A percentile compares a stretch with the other conserved stretches of the same genome.
These are phyloP conservation scores for Gentiana dahurica DNA, from an alignment of 257 asterid genomes.

Conservation along the genomic window DNA sequence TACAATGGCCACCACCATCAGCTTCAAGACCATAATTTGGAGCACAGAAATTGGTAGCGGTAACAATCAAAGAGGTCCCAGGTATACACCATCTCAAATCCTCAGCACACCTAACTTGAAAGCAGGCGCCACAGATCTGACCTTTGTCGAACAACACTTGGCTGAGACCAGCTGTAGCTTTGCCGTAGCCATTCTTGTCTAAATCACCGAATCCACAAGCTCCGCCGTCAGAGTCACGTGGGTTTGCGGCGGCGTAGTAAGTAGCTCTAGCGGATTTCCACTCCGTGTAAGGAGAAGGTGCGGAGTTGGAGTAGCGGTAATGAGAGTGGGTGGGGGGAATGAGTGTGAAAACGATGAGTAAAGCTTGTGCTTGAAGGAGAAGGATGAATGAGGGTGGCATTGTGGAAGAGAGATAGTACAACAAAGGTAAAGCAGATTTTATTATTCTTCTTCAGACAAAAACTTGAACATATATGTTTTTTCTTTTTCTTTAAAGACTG, in stretches of 20 bases:
- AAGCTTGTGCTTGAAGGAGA: not conserved
- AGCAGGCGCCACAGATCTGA: conserved; percentile 99
- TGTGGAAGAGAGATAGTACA: not conserved
- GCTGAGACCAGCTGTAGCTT: conserved; percentile 94
- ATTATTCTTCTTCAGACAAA: too few relatives aligned
- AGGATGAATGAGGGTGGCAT: conserved; percentile 15
- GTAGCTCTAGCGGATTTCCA: conserved; percentile 93
- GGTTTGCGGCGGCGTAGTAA: conserved; percentile 66
- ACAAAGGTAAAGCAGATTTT: too few relatives aligned
- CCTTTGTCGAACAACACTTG: conserved; percentile 67
- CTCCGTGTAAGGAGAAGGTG: conserved; percentile 40
- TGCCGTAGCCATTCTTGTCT: conserved; percentile 71
- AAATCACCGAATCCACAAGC: conserved; percentile 95
- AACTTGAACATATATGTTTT: too few relatives aligned
- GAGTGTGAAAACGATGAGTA: conserved; percentile 22
- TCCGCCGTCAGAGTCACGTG: conserved; percentile 78
- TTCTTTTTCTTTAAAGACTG: too few relatives aligned
- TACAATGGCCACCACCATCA: conserved; percentile 90
- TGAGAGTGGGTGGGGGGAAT: conserved; percentile 29
- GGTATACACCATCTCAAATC: conserved; percentile 94
- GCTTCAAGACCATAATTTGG: conserved; percentile 74
- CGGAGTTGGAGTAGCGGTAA: conserved; percentile 43
- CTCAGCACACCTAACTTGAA: conserved; percentile 76
- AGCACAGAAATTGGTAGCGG: conserved; percentile 95
- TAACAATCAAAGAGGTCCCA: conserved; percentile 78